Evolutionary conservation across 352 stramenopile species (phyloP).

Genomic region (Phytophthora tubulina): DNA sequence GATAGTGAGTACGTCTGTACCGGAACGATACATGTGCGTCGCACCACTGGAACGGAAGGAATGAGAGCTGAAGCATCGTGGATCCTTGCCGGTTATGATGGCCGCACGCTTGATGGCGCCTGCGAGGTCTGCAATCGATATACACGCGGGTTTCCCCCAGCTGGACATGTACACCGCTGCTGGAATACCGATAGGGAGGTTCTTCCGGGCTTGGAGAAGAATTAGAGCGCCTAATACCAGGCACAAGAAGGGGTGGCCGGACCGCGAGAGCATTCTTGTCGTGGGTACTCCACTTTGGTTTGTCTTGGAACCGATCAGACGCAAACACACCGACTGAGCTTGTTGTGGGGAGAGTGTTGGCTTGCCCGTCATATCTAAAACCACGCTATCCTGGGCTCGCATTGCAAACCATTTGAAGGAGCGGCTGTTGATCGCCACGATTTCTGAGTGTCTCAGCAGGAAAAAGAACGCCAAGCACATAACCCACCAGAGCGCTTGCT

Average conservation of each 20-base stretch:
- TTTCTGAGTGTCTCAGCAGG: conserved; percentile 1
- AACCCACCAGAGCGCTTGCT: conserved; percentile 8
- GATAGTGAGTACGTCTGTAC: conserved; percentile 14
- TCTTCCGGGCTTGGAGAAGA: conserved; percentile 1
- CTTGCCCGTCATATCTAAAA: neutral
- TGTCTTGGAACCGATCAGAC: conserved; percentile 12
- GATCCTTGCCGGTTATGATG: neutral
- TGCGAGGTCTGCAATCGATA: conserved; percentile 10
- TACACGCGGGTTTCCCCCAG: neutral
- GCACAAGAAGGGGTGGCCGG: conserved; percentile 21
- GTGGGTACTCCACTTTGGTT: conserved; percentile 16
- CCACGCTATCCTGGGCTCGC: conserved; percentile 1
- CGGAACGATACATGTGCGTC: conserved; percentile 10
- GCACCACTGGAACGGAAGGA: conserved; percentile 1
- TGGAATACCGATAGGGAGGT: conserved; percentile 4
- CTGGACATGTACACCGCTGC: conserved; percentile 10
- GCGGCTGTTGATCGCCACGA: conserved; percentile 1
- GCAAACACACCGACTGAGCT: conserved; percentile 2
- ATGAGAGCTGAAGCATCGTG: conserved; percentile 13
- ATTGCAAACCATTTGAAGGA: conserved; percentile 15
- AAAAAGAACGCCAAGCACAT: conserved; percentile 14
- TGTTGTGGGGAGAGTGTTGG: neutral
- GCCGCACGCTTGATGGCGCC: conserved; percentile 13
- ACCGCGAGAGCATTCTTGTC: conserved; percentile 11
- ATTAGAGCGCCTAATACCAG: conserved; percentile 14